Percentiles rank a stretch among this genome's conserved stretches.
Evolutionary conservation across 352 stramenopile genomes (phyloP).

Genomic region (Globisporangium spiculum): DNA sequence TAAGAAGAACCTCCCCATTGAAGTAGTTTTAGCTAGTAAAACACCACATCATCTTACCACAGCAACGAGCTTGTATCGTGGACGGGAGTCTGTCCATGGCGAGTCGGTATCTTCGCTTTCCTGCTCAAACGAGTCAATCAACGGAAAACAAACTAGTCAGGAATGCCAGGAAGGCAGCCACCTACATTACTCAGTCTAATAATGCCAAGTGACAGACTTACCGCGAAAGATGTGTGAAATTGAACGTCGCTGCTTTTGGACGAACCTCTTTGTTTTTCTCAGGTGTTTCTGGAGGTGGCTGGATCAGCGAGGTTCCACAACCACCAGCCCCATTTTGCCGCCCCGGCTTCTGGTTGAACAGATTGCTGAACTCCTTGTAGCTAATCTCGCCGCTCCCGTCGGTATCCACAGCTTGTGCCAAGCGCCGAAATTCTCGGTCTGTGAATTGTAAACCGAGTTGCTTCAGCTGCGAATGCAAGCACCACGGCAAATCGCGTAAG

Average conservation of each 20-base stretch:
- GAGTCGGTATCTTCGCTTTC: constrained; percentile 34
- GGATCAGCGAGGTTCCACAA: neutral
- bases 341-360: constrained; percentile 22
- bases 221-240: constrained; percentile 41
- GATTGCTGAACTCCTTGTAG: constrained; percentile 53
- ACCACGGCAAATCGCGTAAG: neutral
- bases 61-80: constrained; percentile 36
- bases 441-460: constrained; percentile 48
- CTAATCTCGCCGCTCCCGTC: constrained; percentile 55
- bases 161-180: too few relatives aligned
- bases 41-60: constrained; percentile 15
- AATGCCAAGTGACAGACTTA: too few relatives aligned
- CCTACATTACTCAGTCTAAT: too few relatives aligned
- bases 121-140: constrained; percentile 15
- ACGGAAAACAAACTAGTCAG: too few relatives aligned
- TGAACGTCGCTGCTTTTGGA: constrained; percentile 28
- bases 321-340: neutral
- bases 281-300: neutral
- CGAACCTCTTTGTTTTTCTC: constrained; percentile 12
- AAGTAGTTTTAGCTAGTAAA: neutral
- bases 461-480: constrained; percentile 31
- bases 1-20: neutral
- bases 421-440: constrained; percentile 43
- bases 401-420: constrained; percentile 36
- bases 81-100: constrained; percentile 34